Conservation (phyloP, 2,329 filamentous ascomycete species). For the Paracamarosporium sp. region DNA sequence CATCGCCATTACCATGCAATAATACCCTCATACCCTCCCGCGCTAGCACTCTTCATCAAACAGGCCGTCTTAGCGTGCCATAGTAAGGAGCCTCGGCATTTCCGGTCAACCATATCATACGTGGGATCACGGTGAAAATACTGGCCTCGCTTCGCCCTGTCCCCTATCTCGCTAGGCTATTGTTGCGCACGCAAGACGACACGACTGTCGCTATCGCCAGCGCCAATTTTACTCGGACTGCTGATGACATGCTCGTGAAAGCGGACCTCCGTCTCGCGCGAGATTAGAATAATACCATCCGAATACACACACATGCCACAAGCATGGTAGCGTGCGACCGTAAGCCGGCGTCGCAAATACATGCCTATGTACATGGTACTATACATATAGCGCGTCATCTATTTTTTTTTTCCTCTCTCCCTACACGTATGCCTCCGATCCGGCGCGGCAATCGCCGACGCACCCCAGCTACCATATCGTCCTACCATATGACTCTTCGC, state of each 20-base stretch:
- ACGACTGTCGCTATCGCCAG: too few species aligned
- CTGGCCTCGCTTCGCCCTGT: neutral
- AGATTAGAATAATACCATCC: neutral
- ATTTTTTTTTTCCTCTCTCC: neutral
- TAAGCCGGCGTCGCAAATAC: neutral
- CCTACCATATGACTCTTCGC: neutral
- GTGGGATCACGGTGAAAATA: neutral
- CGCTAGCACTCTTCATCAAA: constrained; percentile 1
- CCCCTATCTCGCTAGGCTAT: neutral
- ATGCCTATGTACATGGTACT: neutral
- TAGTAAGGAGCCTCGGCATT: constrained; percentile 6
- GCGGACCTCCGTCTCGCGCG: neutral
- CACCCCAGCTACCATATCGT: neutral
- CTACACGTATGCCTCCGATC: neutral
- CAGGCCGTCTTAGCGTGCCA: constrained; percentile 14
- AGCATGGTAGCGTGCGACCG: neutral
- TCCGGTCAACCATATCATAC: neutral
- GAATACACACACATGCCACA: too few species aligned
- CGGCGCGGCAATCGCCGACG: neutral
- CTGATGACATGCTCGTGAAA: too few species aligned
- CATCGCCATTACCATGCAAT: constrained; percentile 18
- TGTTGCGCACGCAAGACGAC: neutral
- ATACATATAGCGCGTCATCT: constrained; percentile 5
- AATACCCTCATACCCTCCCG: constrained; percentile 4
- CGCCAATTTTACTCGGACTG: too few species aligned